Evolutionary conservation across 148 eudicot genomes (phyloP).

Genomic region (Rhododendron molle): DNA sequence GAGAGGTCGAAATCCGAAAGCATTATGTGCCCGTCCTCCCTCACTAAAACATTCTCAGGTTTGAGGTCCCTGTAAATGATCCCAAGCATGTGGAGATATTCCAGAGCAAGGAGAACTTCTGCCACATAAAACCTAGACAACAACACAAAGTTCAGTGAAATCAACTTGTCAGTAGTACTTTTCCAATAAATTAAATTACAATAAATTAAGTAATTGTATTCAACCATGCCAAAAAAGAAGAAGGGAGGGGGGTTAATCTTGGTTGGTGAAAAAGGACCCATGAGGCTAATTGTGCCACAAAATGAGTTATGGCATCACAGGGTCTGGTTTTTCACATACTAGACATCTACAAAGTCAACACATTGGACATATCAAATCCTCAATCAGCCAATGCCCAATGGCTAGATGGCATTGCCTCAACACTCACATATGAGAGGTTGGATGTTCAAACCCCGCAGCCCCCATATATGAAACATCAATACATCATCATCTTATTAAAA

Average conservation of each 20-base stretch:
- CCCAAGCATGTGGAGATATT: slow-evolving; percentile 97
- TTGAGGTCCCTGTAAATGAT: slow-evolving; percentile 89
- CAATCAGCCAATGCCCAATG: not conserved
- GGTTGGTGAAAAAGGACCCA: not conserved
- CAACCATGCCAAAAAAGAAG: not conserved
- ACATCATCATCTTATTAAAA: not conserved
- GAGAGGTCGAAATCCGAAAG: slow-evolving; percentile 97
- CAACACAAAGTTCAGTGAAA: not conserved
- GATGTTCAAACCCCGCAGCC: not conserved
- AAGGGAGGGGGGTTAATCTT: not conserved
- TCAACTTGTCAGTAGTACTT: not conserved
- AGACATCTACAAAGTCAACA: not conserved
- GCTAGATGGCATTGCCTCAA: not conserved
- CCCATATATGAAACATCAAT: not conserved
- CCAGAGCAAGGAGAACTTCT: slow-evolving; percentile 89
- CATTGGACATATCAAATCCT: not conserved
- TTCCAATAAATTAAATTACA: not conserved
- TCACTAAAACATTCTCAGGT: slow-evolving; percentile 86
- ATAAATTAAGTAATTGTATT: not conserved
- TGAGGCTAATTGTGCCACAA: not conserved
- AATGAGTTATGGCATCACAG: not conserved
- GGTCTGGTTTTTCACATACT: not conserved
- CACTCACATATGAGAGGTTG: not conserved
- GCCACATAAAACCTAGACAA: slow-evolving; percentile 83
- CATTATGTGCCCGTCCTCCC: slow-evolving; percentile 97